Conservation (phyloP, 176 grass and related monocot species). For the Juncus inflexus region DNA sequence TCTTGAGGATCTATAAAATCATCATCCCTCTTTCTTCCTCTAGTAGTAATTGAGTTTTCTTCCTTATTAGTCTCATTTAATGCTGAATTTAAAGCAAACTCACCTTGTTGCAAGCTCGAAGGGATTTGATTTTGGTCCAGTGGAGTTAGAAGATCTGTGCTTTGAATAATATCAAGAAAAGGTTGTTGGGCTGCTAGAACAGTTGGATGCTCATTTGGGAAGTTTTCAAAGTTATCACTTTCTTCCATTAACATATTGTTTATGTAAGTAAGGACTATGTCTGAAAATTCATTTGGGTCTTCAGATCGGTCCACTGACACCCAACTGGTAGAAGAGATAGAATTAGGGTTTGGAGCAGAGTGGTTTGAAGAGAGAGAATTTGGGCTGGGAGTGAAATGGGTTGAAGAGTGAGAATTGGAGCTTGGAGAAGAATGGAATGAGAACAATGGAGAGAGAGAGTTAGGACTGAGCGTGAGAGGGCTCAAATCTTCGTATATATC, state of each 20-base stretch:
- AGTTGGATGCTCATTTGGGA: conserved; percentile 13
- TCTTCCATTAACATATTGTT: conserved; percentile 17
- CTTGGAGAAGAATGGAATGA: neutral
- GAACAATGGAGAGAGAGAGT: neutral
- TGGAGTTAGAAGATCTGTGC: neutral
- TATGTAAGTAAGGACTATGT: conserved; percentile 11
- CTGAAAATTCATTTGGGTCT: neutral
- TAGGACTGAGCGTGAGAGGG: neutral
- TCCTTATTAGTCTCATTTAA: neutral
- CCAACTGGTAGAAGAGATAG: neutral
- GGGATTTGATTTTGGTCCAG: neutral
- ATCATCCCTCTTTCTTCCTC: conserved; percentile 5
- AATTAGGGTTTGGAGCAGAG: neutral
- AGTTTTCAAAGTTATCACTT: conserved; percentile 11
- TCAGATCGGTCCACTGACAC: neutral
- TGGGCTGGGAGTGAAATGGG: neutral
- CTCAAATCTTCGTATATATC: conserved; percentile 15
- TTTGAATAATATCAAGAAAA: conserved; percentile 21
- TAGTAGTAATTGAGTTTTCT: neutral
- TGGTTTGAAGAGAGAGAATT: neutral
- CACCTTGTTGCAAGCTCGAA: neutral
- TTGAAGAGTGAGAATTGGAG: conserved; percentile 2
- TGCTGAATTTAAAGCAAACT: neutral
- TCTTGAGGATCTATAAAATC: neutral
- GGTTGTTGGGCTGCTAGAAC: conserved; percentile 14